phyloP scores from a whole-genome alignment of 1,284 basidiomycete genomes.

The Heterobasidion irregulare region DNA sequence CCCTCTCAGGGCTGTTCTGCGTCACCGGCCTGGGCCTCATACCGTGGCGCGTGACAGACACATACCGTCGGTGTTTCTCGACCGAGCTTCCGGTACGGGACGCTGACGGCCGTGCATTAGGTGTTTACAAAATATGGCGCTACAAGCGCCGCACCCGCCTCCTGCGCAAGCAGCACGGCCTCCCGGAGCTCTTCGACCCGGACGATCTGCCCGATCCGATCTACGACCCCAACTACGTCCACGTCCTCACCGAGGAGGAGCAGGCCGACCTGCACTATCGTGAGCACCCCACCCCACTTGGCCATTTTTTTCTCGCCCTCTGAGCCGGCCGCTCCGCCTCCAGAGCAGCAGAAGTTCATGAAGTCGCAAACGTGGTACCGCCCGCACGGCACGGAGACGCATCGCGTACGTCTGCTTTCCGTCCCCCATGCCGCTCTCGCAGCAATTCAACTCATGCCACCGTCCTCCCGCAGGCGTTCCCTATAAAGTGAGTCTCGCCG shows the following conservation, averaged over 20 bases:
- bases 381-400: conserved; percentile 80
- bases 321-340: neutral
- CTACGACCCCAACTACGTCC: conserved; percentile 68
- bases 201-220: conserved; percentile 75
- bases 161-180: conserved; percentile 48
- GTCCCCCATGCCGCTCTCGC: neutral
- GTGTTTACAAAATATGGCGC: conserved; percentile 67
- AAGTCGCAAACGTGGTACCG: conserved; percentile 81
- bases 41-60: conserved; percentile 70
- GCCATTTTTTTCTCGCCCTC: neutral
- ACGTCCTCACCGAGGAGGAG: conserved; percentile 67
- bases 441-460: conserved; percentile 1
- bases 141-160: conserved; percentile 53
- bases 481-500: conserved; percentile 47
- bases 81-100: neutral
- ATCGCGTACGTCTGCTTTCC: conserved; percentile 40
- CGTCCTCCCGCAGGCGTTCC: conserved; percentile 55
- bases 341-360: conserved; percentile 63
- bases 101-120: conserved; percentile 22
- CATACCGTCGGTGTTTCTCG: conserved; percentile 50
- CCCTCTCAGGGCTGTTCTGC: conserved; percentile 59
- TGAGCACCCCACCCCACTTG: conserved; percentile 23
- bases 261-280: conserved; percentile 62
- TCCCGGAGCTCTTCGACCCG: conserved; percentile 61
- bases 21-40: conserved; percentile 70